These are phyloP conservation scores for Scalesia atractyloides DNA, from an alignment of 129 eudicot species.

Conservation along the genomic window DNA sequence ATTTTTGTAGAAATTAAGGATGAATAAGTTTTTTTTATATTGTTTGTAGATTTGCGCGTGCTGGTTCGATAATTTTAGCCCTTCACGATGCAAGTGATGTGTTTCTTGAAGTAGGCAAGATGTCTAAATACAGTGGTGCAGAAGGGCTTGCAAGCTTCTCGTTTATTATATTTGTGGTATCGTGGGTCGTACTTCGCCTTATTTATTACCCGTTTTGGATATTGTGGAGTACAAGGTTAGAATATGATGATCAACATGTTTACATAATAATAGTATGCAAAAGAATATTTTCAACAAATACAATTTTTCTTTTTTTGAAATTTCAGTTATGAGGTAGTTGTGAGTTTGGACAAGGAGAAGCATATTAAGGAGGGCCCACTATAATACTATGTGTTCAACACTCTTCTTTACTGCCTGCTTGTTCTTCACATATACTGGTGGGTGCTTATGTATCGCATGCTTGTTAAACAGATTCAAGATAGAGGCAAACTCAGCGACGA, in stretches of 20 bases:
- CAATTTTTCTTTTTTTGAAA: neutral
- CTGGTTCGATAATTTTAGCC: slow-evolving; percentile 84
- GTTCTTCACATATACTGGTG: slow-evolving; percentile 96
- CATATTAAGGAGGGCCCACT: slow-evolving; percentile 73
- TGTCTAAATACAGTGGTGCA: slow-evolving; percentile 88
- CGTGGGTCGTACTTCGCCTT: slow-evolving; percentile 93
- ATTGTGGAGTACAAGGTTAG: slow-evolving; percentile 95
- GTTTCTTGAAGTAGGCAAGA: slow-evolving; percentile 90
- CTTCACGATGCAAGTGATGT: slow-evolving; percentile 98
- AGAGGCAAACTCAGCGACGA: slow-evolving; percentile 88
- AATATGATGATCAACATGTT: neutral
- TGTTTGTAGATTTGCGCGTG: slow-evolving; percentile 79
- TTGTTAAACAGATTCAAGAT: slow-evolving; percentile 88
- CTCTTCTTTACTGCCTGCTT: slow-evolving; percentile 82
- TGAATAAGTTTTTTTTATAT: neutral
- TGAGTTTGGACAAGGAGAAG: slow-evolving; percentile 73
- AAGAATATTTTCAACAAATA: neutral
- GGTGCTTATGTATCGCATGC: slow-evolving; percentile 95
- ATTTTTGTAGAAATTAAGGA: neutral
- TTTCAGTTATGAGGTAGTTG: slow-evolving; percentile 78
- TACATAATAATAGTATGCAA: neutral
- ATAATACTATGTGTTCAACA: slow-evolving; percentile 81
- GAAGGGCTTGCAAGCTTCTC: slow-evolving; percentile 90
- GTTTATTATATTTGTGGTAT: slow-evolving; percentile 71
- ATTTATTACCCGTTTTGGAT: slow-evolving; percentile 91